Evolutionary conservation across 345 rosid genomes (phyloP).

Genomic region (Hibiscus syriacus): DNA sequence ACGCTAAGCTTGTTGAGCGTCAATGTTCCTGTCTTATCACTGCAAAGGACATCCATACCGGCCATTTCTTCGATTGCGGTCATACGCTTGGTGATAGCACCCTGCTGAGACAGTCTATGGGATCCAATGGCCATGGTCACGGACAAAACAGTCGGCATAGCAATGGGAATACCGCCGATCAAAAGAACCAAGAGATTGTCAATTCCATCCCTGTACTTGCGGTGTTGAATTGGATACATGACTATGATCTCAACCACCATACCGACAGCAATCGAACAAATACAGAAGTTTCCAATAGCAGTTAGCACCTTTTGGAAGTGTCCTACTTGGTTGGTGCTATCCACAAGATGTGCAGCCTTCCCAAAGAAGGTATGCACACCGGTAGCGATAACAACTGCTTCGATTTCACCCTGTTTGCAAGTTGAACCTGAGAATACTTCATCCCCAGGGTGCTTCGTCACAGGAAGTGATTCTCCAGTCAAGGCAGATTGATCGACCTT

Average conservation of each 20-base stretch:
- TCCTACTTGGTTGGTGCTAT: slow-evolving; percentile 79
- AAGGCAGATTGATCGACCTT: slow-evolving; percentile 68
- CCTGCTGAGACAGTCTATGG: slow-evolving; percentile 32
- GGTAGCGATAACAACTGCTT: slow-evolving; percentile 82
- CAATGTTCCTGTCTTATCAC: slow-evolving; percentile 86
- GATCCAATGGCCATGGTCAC: slow-evolving; percentile 4
- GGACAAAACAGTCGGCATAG: slow-evolving; percentile 37
- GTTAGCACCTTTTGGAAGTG: slow-evolving; percentile 83
- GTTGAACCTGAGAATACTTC: slow-evolving; percentile 81
- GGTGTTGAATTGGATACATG: slow-evolving; percentile 74
- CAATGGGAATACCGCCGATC: slow-evolving; percentile 91
- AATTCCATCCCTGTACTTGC: slow-evolving; percentile 65
- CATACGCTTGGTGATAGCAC: slow-evolving; percentile 90
- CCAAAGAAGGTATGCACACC: slow-evolving; percentile 89
- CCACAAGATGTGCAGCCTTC: slow-evolving; percentile 89
- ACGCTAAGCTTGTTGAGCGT: slow-evolving; percentile 47
- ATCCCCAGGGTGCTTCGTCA: slow-evolving; percentile 61
- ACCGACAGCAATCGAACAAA: slow-evolving; percentile 65
- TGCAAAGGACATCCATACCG: slow-evolving; percentile 28
- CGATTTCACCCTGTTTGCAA: slow-evolving; percentile 85
- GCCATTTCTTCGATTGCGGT: slow-evolving; percentile 91
- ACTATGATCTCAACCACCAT: slow-evolving; percentile 61
- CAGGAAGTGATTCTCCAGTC: slow-evolving; percentile 61
- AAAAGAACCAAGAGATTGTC: slow-evolving; percentile 77
- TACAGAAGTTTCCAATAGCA: slow-evolving; percentile 84